These are phyloP conservation scores for Plenodomus biglobosus DNA, from an alignment of 2,329 filamentous ascomycete genomes.

Conservation along the genomic window DNA sequence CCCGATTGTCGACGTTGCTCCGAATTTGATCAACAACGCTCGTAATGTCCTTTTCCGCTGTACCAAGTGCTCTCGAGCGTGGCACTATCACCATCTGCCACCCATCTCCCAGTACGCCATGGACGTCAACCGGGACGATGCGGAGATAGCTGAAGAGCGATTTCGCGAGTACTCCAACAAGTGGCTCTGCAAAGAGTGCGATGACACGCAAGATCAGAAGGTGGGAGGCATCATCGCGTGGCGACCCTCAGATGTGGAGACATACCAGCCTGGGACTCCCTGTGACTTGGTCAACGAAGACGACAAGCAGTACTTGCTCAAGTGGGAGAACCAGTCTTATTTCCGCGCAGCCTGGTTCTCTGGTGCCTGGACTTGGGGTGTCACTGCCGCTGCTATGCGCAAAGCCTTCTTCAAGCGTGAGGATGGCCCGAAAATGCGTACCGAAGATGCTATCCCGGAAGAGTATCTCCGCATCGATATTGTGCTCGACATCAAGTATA, in stretches of 20 bases:
- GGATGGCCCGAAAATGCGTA: slow-evolving; percentile 66
- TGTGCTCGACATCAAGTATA: slow-evolving; percentile 78
- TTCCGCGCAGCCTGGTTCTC: slow-evolving; percentile 83
- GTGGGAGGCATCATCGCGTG: slow-evolving; percentile 83
- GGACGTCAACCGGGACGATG: slow-evolving; percentile 49
- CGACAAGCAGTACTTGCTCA: slow-evolving; percentile 88
- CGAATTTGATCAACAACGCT: slow-evolving; percentile 70
- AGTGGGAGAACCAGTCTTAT: slow-evolving; percentile 81
- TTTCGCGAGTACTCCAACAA: slow-evolving; percentile 71
- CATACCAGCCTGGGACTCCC: slow-evolving; percentile 56
- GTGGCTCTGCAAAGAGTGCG: slow-evolving; percentile 82
- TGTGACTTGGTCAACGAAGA: slow-evolving; percentile 66
- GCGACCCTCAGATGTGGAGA: slow-evolving; percentile 67
- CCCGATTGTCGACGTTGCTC: slow-evolving; percentile 66
- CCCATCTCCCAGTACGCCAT: slow-evolving; percentile 48
- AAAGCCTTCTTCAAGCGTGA: slow-evolving; percentile 74
- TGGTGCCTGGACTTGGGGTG: slow-evolving; percentile 83
- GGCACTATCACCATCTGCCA: slow-evolving; percentile 82
- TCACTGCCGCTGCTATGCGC: slow-evolving; percentile 64
- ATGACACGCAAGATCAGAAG: slow-evolving; percentile 60
- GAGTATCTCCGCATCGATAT: slow-evolving; percentile 86
- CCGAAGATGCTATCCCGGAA: slow-evolving; percentile 80
- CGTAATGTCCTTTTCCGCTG: slow-evolving; percentile 84
- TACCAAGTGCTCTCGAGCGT: slow-evolving; percentile 71
- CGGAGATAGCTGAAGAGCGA: slow-evolving; percentile 60